A percentile compares a stretch with the other conserved stretches of the same genome.
These are phyloP conservation scores for Raffaelea arxii DNA, from an alignment of 2,329 filamentous ascomycete genomes.

Conservation along the genomic window DNA sequence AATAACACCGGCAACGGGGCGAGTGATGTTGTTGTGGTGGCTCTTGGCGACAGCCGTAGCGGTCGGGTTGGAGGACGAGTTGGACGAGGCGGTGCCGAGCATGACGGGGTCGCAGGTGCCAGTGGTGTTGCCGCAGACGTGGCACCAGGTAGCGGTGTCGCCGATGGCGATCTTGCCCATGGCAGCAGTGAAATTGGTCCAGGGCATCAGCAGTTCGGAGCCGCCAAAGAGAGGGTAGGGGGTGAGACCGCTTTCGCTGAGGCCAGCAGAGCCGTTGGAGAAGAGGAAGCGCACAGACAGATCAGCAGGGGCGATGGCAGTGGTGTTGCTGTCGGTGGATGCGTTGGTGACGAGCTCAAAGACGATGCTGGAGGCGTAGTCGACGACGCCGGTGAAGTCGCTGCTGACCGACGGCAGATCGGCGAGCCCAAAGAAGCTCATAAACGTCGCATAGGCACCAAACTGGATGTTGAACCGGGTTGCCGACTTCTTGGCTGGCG, in stretches of 20 bases:
- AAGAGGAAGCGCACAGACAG: constrained; percentile 53
- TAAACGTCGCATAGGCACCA: constrained; percentile 52
- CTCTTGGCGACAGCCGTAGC: constrained; percentile 10
- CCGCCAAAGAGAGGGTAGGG: constrained; percentile 53
- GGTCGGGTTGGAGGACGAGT: constrained; percentile 10
- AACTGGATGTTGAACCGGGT: constrained; percentile 44
- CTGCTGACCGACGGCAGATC: constrained; percentile 37
- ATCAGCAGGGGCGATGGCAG: constrained; percentile 22
- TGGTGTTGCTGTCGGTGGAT: constrained; percentile 33
- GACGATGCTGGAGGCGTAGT: constrained; percentile 73
- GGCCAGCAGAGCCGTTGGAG: constrained; percentile 45
- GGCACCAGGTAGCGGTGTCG: constrained; percentile 62
- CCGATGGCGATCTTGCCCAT: constrained; percentile 59
- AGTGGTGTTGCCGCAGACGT: constrained; percentile 61
- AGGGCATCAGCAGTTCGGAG: constrained; percentile 45
- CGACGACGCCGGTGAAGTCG: constrained; percentile 67
- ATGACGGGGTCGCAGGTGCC: constrained; percentile 47
- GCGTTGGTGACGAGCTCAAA: constrained; percentile 61
- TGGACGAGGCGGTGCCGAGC: constrained; percentile 16
- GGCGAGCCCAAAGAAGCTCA: constrained; percentile 53
- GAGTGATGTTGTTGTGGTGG: constrained; percentile 45
- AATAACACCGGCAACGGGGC: constrained; percentile 70
- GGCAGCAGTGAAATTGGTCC: constrained; percentile 54
- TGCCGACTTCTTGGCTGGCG: constrained; percentile 17
- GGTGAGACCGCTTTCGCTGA: constrained; percentile 37